Conservation (phyloP, 2,329 filamentous ascomycete species). For the Botrytis byssoidea region DNA sequence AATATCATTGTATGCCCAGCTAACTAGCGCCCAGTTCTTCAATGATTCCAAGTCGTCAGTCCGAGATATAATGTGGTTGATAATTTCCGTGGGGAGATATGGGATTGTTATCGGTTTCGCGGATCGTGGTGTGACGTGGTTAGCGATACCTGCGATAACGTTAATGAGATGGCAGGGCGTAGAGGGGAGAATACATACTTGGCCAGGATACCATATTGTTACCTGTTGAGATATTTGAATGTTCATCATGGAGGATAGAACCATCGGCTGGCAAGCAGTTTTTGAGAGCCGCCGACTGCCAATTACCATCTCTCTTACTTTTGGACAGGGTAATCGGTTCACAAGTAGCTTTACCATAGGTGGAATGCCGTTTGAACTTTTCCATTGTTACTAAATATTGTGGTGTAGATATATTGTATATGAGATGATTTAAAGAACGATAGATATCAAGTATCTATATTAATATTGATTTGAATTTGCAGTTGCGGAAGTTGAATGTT, state of each 20-base stretch:
- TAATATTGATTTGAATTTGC: too few species aligned
- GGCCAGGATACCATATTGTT: slow-evolving; percentile 10
- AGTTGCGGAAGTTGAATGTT: background rate
- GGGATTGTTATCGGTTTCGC: slow-evolving; percentile 18
- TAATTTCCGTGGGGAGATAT: slow-evolving; percentile 17
- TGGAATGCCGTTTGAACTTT: slow-evolving; percentile 8
- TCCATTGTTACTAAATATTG: background rate
- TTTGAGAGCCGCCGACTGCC: slow-evolving; percentile 14
- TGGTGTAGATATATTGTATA: background rate
- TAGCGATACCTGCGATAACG: slow-evolving; percentile 8
- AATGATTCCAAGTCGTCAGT: slow-evolving; percentile 19
- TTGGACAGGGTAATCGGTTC: slow-evolving; percentile 8
- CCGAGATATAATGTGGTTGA: slow-evolving; percentile 18
- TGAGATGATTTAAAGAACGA: background rate
- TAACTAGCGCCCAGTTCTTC: slow-evolving; percentile 20
- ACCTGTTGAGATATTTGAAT: slow-evolving; percentile 7
- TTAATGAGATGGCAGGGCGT: background rate
- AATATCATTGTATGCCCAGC: slow-evolving; percentile 14
- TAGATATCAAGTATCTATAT: background rate
- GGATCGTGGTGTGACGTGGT: slow-evolving; percentile 3
- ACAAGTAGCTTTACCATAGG: slow-evolving; percentile 15
- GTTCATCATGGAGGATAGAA: slow-evolving; percentile 15
- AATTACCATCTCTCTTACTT: slow-evolving; percentile 17
- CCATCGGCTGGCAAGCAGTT: slow-evolving; percentile 8
- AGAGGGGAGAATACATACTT: background rate